Base-by-base conservation (phyloP, 306 rosid species). In the Crotalaria pallida region DNA sequence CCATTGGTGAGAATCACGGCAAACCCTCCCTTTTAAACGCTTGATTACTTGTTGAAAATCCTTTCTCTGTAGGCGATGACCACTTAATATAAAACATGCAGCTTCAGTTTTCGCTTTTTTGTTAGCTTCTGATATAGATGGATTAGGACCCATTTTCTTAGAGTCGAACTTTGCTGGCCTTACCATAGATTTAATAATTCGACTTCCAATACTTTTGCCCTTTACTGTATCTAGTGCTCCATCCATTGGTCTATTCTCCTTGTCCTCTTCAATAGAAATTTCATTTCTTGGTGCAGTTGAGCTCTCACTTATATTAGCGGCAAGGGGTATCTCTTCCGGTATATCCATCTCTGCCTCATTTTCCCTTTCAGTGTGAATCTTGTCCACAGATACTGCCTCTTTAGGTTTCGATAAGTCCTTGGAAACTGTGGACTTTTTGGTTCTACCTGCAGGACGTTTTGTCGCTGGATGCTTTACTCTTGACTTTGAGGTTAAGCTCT, bases 1-100 rank as follows among this genome's bases (percentile, higher is more conserved):
- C 99, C 99, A 91, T 63, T 91, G 84, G 73, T 94, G 96, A 45
- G 99, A 87, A 82, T 84, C 95, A 49, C 95, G 86, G 80, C 96
- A 89, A 76, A 80, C 83, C 64, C 79, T 87, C 73, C 96, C 99
- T 77, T 84, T 88, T 79, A 94, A 82, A 34, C 79, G 76, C 86
- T 82, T 87, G 51, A 94, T 87, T 44, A 84, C 76, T 73, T 86
- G 84, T 69, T 89, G 96, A 80, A 84, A 87, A 82, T 88, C 96
- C 84, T 87, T 94, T 59, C 97, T 83, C 67, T 85, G 87, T 11
- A 87, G 69, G 36, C 88, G 84, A 74, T 88, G 92, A 10, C 96
- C 96, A 49, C 91, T 88, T 73, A 91, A 76, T 76, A 89, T 83
- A 74, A 91, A 91, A 78, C 84, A 86, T 6, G 47, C 67, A 13